Base-by-base conservation (phyloP, 2,329 filamentous ascomycete species). In the Shiraia sp. region DNA sequence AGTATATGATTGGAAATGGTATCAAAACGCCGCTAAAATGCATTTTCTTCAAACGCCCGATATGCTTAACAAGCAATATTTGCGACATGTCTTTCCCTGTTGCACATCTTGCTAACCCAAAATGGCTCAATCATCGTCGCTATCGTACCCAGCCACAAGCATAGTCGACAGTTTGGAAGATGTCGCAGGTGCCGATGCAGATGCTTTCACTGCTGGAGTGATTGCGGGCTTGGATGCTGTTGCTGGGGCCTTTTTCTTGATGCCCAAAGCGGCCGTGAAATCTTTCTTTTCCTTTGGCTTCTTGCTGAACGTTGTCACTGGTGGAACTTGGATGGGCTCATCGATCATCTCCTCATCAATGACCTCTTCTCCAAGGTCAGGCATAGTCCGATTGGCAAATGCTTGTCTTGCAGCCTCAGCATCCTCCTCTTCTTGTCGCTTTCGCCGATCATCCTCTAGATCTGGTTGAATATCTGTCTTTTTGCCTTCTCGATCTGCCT, bases 281-380 rank as follows among this genome's bases (percentile, higher is more conserved):
- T 93, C 84, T 70, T 93, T 95, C 74, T 96, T 97, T 73, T 89
- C 86, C 74, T 95, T 96, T 34, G 86, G 81, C 46, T 87, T 78
- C 68, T 87, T 87, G 61, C 92, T 95, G 0, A 81, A 84, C 4
- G 80, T 78, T 2, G 82, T 74, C 51, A 77, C 75, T 40, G 72
- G 64, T 7, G 56, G 51, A 16, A 40, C 45, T 4, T 59, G 61
- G 3, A 54, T 36, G 2, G 60, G 53, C 13, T 42, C 47, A 15
- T 62, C 57, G 14, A 53, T 8, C 79, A 77, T 57, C 71, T 68
- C 59, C 37, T 74, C 72, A 25, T 72, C 66, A 7, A 67, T 76
- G 53, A 79, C 76, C 27, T 77, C 76, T 34, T 78, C 78, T 3
- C 79, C 81, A 17, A 79, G 79, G 30, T 66, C 59, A 13, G 63